Base-by-base conservation (phyloP, 306 rosid species). In the Castanea crenata region DNA sequence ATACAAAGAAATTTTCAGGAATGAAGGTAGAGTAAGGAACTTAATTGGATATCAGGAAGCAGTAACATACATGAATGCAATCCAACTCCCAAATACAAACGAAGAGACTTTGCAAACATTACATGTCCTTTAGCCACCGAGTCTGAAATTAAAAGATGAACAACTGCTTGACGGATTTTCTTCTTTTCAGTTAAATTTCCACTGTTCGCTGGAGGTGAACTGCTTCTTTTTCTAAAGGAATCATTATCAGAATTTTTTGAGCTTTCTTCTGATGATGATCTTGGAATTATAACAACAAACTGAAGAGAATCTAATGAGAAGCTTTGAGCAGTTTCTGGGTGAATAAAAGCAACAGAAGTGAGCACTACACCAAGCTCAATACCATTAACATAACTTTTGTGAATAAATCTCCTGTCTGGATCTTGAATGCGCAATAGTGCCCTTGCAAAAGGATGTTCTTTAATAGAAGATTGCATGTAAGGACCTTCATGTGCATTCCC, bases 81-180 rank as follows among this genome's bases (percentile, higher is more conserved):
- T 84, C 80, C 80, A 76, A 89, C 87, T 83, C 92, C 82, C 90
- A 94, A 88, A 84, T 87, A 91, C 80, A 86, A 88, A 74, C 94
- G 90, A 82, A 92, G 94, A 79, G 97, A 86, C 68, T 81, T 87
- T 27, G 95, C 90, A 76, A 94, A 73, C 98, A 92, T 94, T 79
- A 92, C 82, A 86, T 92, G 98, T 46, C 99, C 99, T 88, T 86
- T 86, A 77, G 93, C 90, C 83, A 94, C 95, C 69, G 93, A 90
- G 73, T 92, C 94, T 44, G 97, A 92, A 83, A 78, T 69, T 81
- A 92, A 76, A 69, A 92, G 79, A 85, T 70, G 87, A 86, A 90
- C 92, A 87, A 89, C 62, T 82, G 89, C 84, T 81, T 85, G 91
- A 71, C 32, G 80, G 77, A 74, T 59, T 63, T 85, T 88, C 76